Conservation (phyloP, 2,329 filamentous ascomycete genomes). For the Cercospora berteroae region DNA sequence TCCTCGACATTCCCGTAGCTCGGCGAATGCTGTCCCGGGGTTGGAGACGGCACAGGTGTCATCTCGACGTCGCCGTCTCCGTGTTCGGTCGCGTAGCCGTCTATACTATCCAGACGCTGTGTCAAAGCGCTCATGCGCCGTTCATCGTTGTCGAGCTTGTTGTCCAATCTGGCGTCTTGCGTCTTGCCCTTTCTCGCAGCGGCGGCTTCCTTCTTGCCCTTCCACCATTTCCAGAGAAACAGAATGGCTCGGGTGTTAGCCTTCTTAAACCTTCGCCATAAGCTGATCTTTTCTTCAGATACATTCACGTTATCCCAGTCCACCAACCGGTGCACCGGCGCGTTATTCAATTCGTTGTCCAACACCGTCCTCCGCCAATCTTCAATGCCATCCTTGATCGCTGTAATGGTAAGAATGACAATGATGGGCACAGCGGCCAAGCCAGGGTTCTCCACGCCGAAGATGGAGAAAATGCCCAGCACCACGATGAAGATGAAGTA, state of each 20-base stretch:
- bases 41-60: constrained; percentile 87
- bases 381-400: constrained; percentile 92
- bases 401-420: constrained; percentile 82
- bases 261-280: constrained; percentile 91
- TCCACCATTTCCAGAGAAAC: constrained; percentile 53
- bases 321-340: constrained; percentile 82
- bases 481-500: constrained; percentile 98
- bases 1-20: constrained; percentile 17
- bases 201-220: constrained; percentile 42
- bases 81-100: constrained; percentile 40
- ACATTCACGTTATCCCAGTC: constrained; percentile 94
- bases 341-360: constrained; percentile 94
- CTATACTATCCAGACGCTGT: constrained; percentile 43
- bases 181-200: constrained; percentile 48
- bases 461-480: constrained; percentile 89
- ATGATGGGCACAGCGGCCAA: constrained; percentile 89
- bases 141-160: constrained; percentile 50
- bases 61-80: constrained; percentile 77
- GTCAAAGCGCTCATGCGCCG: constrained; percentile 50
- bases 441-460: constrained; percentile 86
- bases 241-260: constrained; percentile 65
- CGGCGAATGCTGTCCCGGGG: constrained; percentile 52
- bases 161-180: constrained; percentile 49
- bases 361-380: constrained; percentile 89
- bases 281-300: constrained; percentile 76